Conservation (phyloP, 1,139 yeast genomes). For the Yamadazyma songkhlaensis region DNA sequence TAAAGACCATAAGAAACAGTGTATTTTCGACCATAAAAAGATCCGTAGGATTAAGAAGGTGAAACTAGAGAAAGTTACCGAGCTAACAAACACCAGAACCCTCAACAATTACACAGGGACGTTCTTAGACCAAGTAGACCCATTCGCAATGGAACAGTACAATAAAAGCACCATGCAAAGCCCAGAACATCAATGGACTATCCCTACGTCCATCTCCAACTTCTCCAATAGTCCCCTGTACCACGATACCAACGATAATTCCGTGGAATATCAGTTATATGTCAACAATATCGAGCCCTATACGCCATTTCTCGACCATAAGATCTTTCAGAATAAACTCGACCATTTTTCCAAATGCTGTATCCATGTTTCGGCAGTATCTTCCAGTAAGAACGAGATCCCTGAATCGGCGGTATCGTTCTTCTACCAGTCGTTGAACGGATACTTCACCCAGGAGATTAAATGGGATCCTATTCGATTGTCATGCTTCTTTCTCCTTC, state of each 20-base stretch:
- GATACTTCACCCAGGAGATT: slow-evolving; percentile 9
- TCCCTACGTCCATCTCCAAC: no score
- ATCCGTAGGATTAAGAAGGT: slow-evolving; percentile 3
- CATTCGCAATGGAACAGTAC: slow-evolving; percentile 12
- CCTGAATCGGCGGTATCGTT: slow-evolving; percentile 15
- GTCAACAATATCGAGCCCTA: slow-evolving; percentile 16
- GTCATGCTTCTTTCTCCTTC: slow-evolving; percentile 19
- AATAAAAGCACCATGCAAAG: slow-evolving; percentile 3
- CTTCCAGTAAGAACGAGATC: slow-evolving; percentile 12
- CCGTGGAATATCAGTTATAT: slow-evolving; percentile 11
- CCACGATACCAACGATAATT: not conserved
- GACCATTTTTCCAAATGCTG: slow-evolving; percentile 19
- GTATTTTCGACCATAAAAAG: slow-evolving; percentile 19
- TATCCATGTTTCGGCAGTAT: slow-evolving; percentile 17
- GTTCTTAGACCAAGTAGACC: slow-evolving; percentile 15
- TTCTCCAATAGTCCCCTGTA: no score
- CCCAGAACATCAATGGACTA: not conserved
- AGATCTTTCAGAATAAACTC: slow-evolving; percentile 12
- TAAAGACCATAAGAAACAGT: slow-evolving; percentile 14
- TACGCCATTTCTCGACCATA: slow-evolving; percentile 18
- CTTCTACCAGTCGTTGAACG: slow-evolving; percentile 11
- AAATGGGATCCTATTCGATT: slow-evolving; percentile 16
- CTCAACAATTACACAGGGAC: slow-evolving; percentile 16
- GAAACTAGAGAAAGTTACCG: not conserved
- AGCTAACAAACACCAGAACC: slow-evolving; percentile 6